Percentiles rank a stretch among this genome's conserved stretches.
phyloP scores from a whole-genome alignment of 441 rosid genomes.

The Lepidium campestre region DNA sequence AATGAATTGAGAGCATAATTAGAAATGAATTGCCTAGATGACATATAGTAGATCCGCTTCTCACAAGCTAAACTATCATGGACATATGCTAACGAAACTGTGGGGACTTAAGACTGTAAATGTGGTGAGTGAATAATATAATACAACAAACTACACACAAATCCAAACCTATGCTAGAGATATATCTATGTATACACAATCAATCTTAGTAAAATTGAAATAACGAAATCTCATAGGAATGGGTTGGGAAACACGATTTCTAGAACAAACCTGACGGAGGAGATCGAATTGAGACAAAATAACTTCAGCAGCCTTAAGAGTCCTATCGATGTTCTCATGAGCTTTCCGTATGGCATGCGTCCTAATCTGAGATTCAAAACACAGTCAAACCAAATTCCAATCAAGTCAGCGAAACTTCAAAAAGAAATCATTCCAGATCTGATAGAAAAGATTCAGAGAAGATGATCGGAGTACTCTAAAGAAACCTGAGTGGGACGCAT shows the following conservation, averaged over 20 bases:
- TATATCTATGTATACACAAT: neutral
- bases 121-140: neutral
- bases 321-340: conserved; percentile 90
- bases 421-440: conserved; percentile 16
- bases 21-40: neutral
- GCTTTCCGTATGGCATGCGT: conserved; percentile 94
- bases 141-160: neutral
- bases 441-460: neutral
- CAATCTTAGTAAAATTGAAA: neutral
- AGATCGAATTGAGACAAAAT: conserved; percentile 74
- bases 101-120: neutral
- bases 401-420: conserved; percentile 13
- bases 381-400: conserved; percentile 24
- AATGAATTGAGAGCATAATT: conserved; percentile 21
- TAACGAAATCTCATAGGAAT: neutral
- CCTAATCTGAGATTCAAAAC: conserved; percentile 54
- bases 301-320: conserved; percentile 87
- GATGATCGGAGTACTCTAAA: neutral
- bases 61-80: neutral
- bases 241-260: neutral
- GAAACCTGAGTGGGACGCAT: conserved; percentile 97
- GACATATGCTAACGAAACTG: neutral
- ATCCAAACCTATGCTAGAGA: neutral
- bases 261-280: conserved; percentile 65
- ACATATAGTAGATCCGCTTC: neutral